Conservation (phyloP, 139 green algal genomes). For the Nannochloris sp. region DNA sequence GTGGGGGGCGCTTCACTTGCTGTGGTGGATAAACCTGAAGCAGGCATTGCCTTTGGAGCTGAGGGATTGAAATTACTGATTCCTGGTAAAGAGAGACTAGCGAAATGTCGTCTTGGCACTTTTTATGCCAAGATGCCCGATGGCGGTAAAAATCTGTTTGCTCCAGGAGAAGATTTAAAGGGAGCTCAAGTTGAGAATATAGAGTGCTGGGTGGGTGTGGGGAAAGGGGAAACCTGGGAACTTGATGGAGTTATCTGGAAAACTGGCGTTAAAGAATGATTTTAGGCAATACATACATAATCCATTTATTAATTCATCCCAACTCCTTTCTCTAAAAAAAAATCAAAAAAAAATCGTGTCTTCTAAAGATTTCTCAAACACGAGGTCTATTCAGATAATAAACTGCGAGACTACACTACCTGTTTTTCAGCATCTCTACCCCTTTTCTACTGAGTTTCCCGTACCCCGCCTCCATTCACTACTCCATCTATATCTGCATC, state of each 20-base stretch:
- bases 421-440: too few relatives aligned
- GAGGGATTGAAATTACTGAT: conserved; percentile 54
- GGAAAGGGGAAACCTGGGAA: conserved; percentile 30
- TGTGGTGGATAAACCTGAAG: conserved; percentile 48
- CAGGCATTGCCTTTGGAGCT: conserved; percentile 56
- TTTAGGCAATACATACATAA: too few relatives aligned
- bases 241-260: conserved; percentile 51
- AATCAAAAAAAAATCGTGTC: too few relatives aligned
- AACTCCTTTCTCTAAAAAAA: too few relatives aligned
- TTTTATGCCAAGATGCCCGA: conserved; percentile 50
- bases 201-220: conserved; percentile 41
- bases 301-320: too few relatives aligned
- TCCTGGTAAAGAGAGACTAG: conserved; percentile 12
- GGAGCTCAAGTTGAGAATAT: conserved; percentile 34
- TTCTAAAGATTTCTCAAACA: too few relatives aligned
- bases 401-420: too few relatives aligned
- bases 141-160: conserved; percentile 48
- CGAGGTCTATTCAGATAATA: too few relatives aligned
- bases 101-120: conserved; percentile 50
- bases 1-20: conserved; percentile 46
- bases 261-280: conserved; percentile 1
- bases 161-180: conserved; percentile 24
- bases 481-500: not conserved
- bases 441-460: too few relatives aligned
- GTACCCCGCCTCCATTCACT: too few relatives aligned